Evolutionary conservation across 2,329 filamentous ascomycete genomes (phyloP), one percentile per base, ranked within the genome.

Genomic region (Fusarium albosuccineum): DNA sequence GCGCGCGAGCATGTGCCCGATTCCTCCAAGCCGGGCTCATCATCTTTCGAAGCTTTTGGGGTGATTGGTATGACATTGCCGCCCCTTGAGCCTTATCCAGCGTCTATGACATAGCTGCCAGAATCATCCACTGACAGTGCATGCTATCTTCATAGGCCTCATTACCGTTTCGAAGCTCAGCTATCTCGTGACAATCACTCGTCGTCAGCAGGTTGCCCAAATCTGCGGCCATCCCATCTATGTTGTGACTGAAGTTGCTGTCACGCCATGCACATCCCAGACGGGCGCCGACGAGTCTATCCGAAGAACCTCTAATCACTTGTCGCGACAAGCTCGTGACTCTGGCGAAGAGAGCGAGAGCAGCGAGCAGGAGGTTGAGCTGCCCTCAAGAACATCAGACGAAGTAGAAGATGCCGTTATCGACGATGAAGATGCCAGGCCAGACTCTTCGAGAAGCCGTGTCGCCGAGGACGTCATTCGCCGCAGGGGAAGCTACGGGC

Each of bases 391-490:
- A 69, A 77, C 65, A 66, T 80, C 63, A 41, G 82, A 83, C 51
- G 82, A 85, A 52, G 78, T 84, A 3, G 84, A 85, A 5, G 82
- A 79, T 74, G 76, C 74, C 1, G 68, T 76, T 2, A 68, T 72
- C 8, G 73, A 76, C 2, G 78, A 77, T 30, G 76, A 74, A 4
- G 77, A 79, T 30, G 67, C 76, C 1, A 70, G 74, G 9, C 65
- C 76, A 11, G 73, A 74, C 42, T 75, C 79, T 5, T 74, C 76
- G 9, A 80, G 78, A 36, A 90, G 85, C 66, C 94, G 90, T 69
- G 89, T 97, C 61, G 93, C 91, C 0, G 90, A 97, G 77, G 92
- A 98, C 80, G 94, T 98, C 2, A 95, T 97, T 55, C 88, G 89
- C 37, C 90, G 88, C 59, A 91, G 89, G 70, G 94, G 94, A 1